Evolutionary conservation across 2,329 filamentous ascomycete genomes (phyloP).

Genomic region (Trichothecium roseum): DNA sequence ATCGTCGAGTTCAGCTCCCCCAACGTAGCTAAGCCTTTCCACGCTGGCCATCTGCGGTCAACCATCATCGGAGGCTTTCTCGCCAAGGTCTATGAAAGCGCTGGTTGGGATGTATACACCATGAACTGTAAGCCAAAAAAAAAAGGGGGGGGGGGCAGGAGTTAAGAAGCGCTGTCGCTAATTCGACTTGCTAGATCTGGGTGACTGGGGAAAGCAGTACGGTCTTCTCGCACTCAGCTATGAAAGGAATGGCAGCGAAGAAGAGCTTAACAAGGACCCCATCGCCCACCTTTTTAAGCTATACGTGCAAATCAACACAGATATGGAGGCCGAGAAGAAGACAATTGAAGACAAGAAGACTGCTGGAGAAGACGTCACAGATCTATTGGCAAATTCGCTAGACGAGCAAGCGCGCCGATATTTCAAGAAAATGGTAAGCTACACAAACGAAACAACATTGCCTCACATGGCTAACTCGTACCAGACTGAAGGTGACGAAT

Average conservation of each 20-base stretch:
- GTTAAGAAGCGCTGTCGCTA: not conserved
- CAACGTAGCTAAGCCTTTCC: slow-evolving; percentile 80
- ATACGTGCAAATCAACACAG: slow-evolving; percentile 67
- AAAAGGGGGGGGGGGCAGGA: not conserved
- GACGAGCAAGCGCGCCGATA: slow-evolving; percentile 68
- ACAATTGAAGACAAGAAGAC: slow-evolving; percentile 46
- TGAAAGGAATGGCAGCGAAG: slow-evolving; percentile 64
- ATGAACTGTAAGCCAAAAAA: slow-evolving; percentile 43
- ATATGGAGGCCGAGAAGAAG: slow-evolving; percentile 58
- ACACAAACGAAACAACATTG: too few relatives aligned
- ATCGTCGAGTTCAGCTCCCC: slow-evolving; percentile 78
- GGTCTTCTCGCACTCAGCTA: slow-evolving; percentile 65
- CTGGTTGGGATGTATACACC: slow-evolving; percentile 62
- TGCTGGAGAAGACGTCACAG: slow-evolving; percentile 37
- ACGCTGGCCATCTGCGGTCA: slow-evolving; percentile 65
- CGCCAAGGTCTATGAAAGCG: slow-evolving; percentile 57
- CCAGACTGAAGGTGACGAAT: slow-evolving; percentile 49
- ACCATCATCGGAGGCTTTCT: slow-evolving; percentile 75
- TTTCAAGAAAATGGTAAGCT: slow-evolving; percentile 50
- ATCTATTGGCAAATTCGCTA: slow-evolving; percentile 42
- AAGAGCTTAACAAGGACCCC: slow-evolving; percentile 59
- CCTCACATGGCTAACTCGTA: not conserved
- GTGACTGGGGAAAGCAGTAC: slow-evolving; percentile 75
- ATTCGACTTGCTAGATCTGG: slow-evolving; percentile 40
- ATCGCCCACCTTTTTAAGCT: slow-evolving; percentile 77